phyloP scores from a whole-genome alignment of 2,329 filamentous ascomycete genomes.

The Pseudogymnoascus sp. region DNA sequence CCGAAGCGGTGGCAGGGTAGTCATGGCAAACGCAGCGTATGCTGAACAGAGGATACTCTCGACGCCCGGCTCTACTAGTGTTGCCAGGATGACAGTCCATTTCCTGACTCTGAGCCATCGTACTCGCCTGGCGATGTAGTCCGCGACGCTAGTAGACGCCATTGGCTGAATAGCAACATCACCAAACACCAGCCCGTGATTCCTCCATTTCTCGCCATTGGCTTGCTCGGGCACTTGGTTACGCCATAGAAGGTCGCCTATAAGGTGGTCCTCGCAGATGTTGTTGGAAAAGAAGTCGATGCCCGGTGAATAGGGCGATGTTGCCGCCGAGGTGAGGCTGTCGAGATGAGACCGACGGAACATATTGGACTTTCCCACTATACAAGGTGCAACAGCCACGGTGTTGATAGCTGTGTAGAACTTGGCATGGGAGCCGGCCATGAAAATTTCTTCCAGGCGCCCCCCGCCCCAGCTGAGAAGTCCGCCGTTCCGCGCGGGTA shows the following conservation, averaged over 20 bases:
- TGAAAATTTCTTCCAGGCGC: constrained; percentile 86
- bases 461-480: constrained; percentile 50
- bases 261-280: constrained; percentile 96
- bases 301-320: constrained; percentile 45
- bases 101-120: constrained; percentile 91
- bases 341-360: constrained; percentile 89
- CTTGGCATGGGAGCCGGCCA: constrained; percentile 88
- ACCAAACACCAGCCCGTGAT: constrained; percentile 76
- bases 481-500: constrained; percentile 24
- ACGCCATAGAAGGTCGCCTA: constrained; percentile 85
- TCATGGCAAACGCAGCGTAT: constrained; percentile 71
- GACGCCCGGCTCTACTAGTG: constrained; percentile 84
- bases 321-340: constrained; percentile 46
- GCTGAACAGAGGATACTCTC: constrained; percentile 78
- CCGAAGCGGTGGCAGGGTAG: constrained; percentile 59
- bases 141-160: constrained; percentile 64
- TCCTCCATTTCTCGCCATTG: constrained; percentile 34
- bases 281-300: constrained; percentile 92
- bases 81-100: constrained; percentile 83
- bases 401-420: constrained; percentile 98
- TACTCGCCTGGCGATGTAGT: constrained; percentile 72
- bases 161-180: constrained; percentile 89
- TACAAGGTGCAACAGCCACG: constrained; percentile 80
- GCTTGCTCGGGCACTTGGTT: constrained; percentile 44
- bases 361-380: constrained; percentile 97